phyloP scores from a whole-genome alignment of 768 basidiomycete genomes.

The Pleurotus platypus region DNA sequence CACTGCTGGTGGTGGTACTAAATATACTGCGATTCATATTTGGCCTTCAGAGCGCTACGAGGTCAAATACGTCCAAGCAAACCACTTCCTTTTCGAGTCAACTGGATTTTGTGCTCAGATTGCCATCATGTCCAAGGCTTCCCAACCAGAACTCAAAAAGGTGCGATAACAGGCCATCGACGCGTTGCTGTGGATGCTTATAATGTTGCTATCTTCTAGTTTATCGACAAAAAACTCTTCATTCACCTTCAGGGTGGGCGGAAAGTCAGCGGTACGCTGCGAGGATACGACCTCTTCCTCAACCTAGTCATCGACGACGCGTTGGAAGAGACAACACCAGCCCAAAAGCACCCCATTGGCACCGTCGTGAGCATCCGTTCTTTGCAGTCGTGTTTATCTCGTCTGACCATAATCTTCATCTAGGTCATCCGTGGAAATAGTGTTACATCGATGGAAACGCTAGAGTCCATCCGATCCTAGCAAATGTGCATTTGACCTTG shows the following conservation, averaged over 20 bases:
- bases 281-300: slow-evolving; percentile 98
- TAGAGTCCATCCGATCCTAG: slow-evolving; percentile 53
- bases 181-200: neutral
- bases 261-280: slow-evolving; percentile 90
- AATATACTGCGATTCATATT: neutral
- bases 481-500: neutral
- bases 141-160: slow-evolving; percentile 98
- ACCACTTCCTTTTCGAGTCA: slow-evolving; percentile 5
- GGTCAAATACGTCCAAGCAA: slow-evolving; percentile 37
- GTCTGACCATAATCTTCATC: slow-evolving; percentile 1
- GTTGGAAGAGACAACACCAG: slow-evolving; percentile 84
- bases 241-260: slow-evolving; percentile 92
- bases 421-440: slow-evolving; percentile 97
- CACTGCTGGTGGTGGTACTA: neutral
- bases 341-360: slow-evolving; percentile 87
- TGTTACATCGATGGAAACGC: slow-evolving; percentile 91
- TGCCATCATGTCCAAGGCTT: slow-evolving; percentile 81
- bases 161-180: slow-evolving; percentile 34
- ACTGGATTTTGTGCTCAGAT: slow-evolving; percentile 8
- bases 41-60: neutral
- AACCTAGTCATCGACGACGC: slow-evolving; percentile 98
- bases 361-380: slow-evolving; percentile 68
- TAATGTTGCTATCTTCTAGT: slow-evolving; percentile 41
- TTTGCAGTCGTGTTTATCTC: slow-evolving; percentile 5
- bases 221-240: slow-evolving; percentile 98